Conservation (phyloP, 140 eudicot species). For the Erigeron philadelphicus region DNA sequence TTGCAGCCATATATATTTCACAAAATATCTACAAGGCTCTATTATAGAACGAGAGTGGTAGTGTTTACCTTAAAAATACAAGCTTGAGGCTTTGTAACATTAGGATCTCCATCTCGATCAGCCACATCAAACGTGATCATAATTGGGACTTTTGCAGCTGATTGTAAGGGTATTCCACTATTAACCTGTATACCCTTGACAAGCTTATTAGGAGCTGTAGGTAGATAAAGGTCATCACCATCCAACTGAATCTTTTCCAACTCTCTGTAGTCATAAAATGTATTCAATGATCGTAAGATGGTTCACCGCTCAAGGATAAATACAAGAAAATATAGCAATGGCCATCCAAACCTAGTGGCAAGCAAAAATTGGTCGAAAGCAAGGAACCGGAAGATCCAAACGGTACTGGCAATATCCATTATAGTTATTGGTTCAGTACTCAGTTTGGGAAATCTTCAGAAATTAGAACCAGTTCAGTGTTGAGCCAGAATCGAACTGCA, state of each 20-base stretch:
- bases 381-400: not conserved
- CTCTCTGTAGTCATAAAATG: conserved; percentile 46
- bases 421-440: not conserved
- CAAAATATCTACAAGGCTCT: conserved; percentile 6
- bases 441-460: not conserved
- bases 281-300: not conserved
- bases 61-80: conserved; percentile 84
- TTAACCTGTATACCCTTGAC: conserved; percentile 92
- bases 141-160: conserved; percentile 99
- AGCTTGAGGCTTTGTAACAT: conserved; percentile 82
- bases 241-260: conserved; percentile 76
- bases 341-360: not conserved
- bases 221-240: conserved; percentile 89
- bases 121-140: conserved; percentile 97
- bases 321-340: not conserved
- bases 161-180: conserved; percentile 95
- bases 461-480: not conserved
- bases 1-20: conserved; percentile 7
- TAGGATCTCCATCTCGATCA: conserved; percentile 70
- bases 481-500: not conserved
- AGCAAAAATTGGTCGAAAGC: not conserved
- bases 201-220: conserved; percentile 86
- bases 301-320: not conserved
- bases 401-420: not conserved
- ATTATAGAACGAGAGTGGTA: not conserved